Evolutionary conservation across 169 alveolate species (phyloP).

Genomic region (Plasmodium coatneyi): DNA sequence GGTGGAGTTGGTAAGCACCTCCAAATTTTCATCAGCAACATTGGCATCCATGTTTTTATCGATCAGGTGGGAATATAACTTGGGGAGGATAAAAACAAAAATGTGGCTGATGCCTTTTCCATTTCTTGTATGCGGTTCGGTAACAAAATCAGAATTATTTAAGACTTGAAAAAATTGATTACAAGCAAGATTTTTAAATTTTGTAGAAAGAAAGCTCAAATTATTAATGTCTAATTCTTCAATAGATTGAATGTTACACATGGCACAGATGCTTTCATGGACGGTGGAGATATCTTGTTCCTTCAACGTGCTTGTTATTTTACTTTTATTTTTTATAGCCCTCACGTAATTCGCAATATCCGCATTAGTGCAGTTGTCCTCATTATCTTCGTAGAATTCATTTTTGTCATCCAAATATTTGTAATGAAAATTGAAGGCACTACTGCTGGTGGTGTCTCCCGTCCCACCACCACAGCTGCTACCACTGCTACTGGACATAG

Average conservation of each 20-base stretch:
- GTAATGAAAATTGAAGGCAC: constrained; percentile 48
- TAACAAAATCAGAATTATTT: constrained; percentile 31
- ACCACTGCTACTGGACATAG: not conserved
- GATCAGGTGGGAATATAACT: constrained; percentile 18
- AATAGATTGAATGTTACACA: constrained; percentile 40
- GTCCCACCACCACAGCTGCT: not conserved
- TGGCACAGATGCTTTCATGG: constrained; percentile 38
- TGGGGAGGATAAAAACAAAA: constrained; percentile 35
- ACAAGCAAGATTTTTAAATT: constrained; percentile 57
- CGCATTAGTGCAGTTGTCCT: not conserved
- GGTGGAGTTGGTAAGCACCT: constrained; percentile 18
- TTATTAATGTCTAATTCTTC: constrained; percentile 36
- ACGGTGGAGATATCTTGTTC: constrained; percentile 27
- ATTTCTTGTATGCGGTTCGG: constrained; percentile 60
- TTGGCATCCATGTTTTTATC: constrained; percentile 30
- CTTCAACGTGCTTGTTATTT: not conserved
- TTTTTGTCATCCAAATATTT: constrained; percentile 33
- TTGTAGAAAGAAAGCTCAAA: constrained; percentile 28
- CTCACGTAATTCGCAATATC: constrained; percentile 31
- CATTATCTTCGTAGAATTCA: constrained; percentile 17
- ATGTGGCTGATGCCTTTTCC: constrained; percentile 68
- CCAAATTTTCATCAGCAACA: not conserved
- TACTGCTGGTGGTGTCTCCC: not conserved
- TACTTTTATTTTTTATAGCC: constrained; percentile 34
- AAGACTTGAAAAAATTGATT: constrained; percentile 49